Percentiles rank a stretch among this genome's conserved stretches.
These are phyloP conservation scores for Alternaria infectoria DNA, from an alignment of 2,329 filamentous ascomycete species.

Conservation along the genomic window DNA sequence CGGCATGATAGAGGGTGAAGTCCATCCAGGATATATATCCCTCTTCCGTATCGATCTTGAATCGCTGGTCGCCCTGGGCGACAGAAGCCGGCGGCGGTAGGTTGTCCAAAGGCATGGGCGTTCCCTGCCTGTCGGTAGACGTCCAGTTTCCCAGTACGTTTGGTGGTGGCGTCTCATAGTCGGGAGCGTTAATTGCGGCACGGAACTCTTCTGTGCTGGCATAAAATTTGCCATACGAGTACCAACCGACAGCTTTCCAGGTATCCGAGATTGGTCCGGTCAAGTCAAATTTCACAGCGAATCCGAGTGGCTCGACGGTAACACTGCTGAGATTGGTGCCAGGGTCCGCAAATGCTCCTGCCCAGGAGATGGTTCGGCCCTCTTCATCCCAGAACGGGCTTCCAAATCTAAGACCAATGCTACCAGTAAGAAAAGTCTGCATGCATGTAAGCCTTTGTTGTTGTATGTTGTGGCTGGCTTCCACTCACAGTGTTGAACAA, in stretches of 20 bases:
- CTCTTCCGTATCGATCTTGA: constrained; percentile 50
- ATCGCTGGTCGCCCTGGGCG: constrained; percentile 51
- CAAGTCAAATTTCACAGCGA: constrained; percentile 54
- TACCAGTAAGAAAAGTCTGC: constrained; percentile 22
- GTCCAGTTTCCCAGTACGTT: constrained; percentile 59
- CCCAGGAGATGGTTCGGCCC: constrained; percentile 56
- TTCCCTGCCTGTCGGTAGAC: constrained; percentile 51
- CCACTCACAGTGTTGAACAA: constrained; percentile 32
- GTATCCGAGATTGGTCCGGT: constrained; percentile 58
- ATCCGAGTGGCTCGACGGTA: constrained; percentile 55
- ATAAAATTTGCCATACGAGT: constrained; percentile 63
- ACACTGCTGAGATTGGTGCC: constrained; percentile 50
- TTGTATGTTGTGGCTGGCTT: not conserved
- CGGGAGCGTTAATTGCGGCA: constrained; percentile 50
- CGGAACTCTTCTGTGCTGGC: constrained; percentile 57
- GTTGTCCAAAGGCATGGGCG: constrained; percentile 55
- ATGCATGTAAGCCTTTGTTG: not conserved
- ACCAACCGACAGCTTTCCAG: constrained; percentile 61
- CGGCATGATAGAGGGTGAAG: constrained; percentile 60
- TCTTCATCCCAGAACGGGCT: constrained; percentile 40
- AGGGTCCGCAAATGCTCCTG: constrained; percentile 53
- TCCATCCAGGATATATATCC: constrained; percentile 61
- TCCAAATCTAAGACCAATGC: constrained; percentile 32
- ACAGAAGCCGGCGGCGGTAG: constrained; percentile 61
- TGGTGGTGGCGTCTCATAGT: constrained; percentile 55